Base-by-base conservation (phyloP, 2,329 filamentous ascomycete species). In the Alternaria arbusti region DNA sequence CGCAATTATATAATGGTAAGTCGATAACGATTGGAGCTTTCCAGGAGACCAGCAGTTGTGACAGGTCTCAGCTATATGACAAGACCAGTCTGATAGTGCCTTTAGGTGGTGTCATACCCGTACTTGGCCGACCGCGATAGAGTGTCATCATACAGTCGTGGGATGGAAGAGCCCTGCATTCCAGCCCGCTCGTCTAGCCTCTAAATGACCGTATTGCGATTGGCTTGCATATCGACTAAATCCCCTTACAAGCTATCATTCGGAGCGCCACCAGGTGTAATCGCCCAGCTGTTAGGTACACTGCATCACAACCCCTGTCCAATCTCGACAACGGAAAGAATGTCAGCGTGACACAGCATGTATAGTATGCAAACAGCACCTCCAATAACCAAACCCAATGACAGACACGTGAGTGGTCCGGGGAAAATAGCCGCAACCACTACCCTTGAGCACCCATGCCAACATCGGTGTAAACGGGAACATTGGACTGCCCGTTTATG, bases 311-410 rank as follows among this genome's bases (percentile, higher is more conserved):
- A 9, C 20, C 7, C 15, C 22, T 15, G 12, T 36, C 52, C 20
- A 45, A 30, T 56, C 20, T 13, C 10, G 43, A 11, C 20, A 12
- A 25, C 10, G 46, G 28, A 47, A 43, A 52, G 43, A 46, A 5
- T 61, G 61, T 57, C 59, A 59, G 58, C 32, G 52, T 67, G 11
- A 36, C 59, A 64, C 67, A 43, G 23, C 62, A 64, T 64, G 54
- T 46, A 57, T 58, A 57, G 5, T n/a, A 67, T 64, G 67, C 64
- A 52, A 67, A 64, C 60, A 26, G 51, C 54, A 17, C 49, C 54
- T 56, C 46, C 54, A 44, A 58, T 44, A 28, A 11, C 43, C 28
- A 57, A 17, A n/a, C 8, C n/a, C 13, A 4, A 54, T 26, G 22
- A 22, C 7, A 46, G 43, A 11, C 49, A n/a, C 11, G 20, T 22